These are phyloP conservation scores for Knufia fluminis DNA, from an alignment of 2,329 filamentous ascomycete genomes.

Conservation along the genomic window DNA sequence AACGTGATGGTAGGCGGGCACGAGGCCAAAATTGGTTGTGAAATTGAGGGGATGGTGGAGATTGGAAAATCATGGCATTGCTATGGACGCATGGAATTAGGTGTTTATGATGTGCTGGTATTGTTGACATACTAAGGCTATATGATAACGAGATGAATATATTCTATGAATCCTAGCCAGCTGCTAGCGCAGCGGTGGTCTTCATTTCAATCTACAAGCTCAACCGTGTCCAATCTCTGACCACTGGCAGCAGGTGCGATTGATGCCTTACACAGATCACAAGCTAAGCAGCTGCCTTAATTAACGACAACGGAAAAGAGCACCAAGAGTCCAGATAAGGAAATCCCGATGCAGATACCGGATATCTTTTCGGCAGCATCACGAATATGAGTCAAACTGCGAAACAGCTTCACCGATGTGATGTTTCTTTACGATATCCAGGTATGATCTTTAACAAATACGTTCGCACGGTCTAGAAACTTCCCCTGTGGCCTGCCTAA, in stretches of 20 bases:
- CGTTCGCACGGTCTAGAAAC: not conserved
- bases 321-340: too few relatives aligned
- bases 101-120: too few relatives aligned
- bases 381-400: not conserved
- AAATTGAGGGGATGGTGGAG: not conserved
- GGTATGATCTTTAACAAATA: not conserved
- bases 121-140: too few relatives aligned
- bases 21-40: conserved; percentile 26
- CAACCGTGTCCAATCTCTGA: too few relatives aligned
- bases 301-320: too few relatives aligned
- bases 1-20: conserved; percentile 21
- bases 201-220: not conserved
- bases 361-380: not conserved
- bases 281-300: too few relatives aligned
- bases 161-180: not conserved
- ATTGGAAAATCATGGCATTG: too few relatives aligned
- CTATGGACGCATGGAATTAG: too few relatives aligned
- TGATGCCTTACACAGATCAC: too few relatives aligned
- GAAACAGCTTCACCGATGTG: not conserved
- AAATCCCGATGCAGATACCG: too few relatives aligned
- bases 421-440: too few relatives aligned
- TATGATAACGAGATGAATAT: not conserved
- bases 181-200: not conserved
- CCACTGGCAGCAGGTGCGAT: too few relatives aligned
- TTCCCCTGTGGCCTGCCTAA: not conserved